Conservation (phyloP, 441 rosid species). For the Erodium trifolium region DNA sequence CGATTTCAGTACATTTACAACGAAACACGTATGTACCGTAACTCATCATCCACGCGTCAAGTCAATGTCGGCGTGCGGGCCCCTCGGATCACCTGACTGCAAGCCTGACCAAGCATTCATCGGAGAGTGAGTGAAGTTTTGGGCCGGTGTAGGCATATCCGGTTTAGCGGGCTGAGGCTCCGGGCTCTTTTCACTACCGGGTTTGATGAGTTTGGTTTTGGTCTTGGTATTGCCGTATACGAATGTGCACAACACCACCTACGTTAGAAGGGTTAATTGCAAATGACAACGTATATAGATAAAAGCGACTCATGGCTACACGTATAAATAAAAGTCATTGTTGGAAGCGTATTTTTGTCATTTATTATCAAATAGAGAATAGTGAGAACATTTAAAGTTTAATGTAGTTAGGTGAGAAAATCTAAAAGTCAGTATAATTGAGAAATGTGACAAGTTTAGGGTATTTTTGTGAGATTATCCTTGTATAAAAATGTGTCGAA, state of each 20-base stretch:
- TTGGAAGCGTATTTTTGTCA: no score
- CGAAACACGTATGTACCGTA: conserved; percentile 55
- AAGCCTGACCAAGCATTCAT: conserved; percentile 30
- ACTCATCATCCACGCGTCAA: conserved; percentile 71
- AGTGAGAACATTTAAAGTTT: no score
- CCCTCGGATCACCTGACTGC: conserved; percentile 55
- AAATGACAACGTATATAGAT: no score
- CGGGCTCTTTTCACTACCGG: conserved; percentile 35
- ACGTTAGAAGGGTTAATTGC: conserved; percentile 16
- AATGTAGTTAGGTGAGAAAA: no score
- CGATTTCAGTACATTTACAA: conserved; percentile 40
- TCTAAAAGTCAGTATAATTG: no score
- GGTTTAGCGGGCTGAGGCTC: conserved; percentile 33
- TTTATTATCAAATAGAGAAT: no score
- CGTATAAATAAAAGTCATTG: no score
- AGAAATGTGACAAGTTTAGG: no score
- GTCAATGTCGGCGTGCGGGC: conserved; percentile 70
- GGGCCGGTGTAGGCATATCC: conserved; percentile 32
- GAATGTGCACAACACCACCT: conserved; percentile 94
- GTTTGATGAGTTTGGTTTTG: conserved; percentile 43
- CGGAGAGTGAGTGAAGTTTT: conserved; percentile 39
- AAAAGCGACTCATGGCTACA: no score
- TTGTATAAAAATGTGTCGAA: no score
- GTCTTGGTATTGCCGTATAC: conserved; percentile 54
- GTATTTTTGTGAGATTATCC: no score